Evolutionary conservation across 129 eudicot genomes (phyloP).

Genomic region (Gnaphalium uliginosum): DNA sequence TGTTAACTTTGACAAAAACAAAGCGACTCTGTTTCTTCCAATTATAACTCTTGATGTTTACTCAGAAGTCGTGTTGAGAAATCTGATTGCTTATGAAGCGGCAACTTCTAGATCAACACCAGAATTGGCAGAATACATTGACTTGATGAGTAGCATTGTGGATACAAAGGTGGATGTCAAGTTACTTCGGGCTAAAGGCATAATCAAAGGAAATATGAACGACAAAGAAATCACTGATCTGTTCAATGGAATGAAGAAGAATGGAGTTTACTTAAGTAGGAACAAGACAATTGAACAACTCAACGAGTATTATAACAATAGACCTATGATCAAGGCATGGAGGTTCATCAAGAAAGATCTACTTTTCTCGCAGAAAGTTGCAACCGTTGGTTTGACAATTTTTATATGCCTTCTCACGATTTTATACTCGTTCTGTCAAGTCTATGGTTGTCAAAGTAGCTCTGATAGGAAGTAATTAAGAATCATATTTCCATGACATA

Average conservation of each 20-base stretch:
- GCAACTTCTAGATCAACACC: slow-evolving; percentile 21
- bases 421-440: slow-evolving; percentile 45
- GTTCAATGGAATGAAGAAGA: slow-evolving; percentile 48
- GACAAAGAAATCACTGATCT: slow-evolving; percentile 33
- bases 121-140: slow-evolving; percentile 28
- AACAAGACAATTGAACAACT: slow-evolving; percentile 21
- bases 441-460: slow-evolving; percentile 38
- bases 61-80: slow-evolving; percentile 51
- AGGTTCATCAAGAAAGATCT: slow-evolving; percentile 25
- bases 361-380: slow-evolving; percentile 23
- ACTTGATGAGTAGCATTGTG: slow-evolving; percentile 53
- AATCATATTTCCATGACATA: background rate
- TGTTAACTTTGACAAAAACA: slow-evolving; percentile 16
- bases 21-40: slow-evolving; percentile 34
- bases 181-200: slow-evolving; percentile 28
- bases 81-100: slow-evolving; percentile 45
- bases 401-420: slow-evolving; percentile 21
- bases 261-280: background rate
- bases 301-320: slow-evolving; percentile 34
- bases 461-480: slow-evolving; percentile 1
- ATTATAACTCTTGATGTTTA: slow-evolving; percentile 22
- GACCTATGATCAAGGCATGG: slow-evolving; percentile 27
- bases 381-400: slow-evolving; percentile 16
- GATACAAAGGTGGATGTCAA: slow-evolving; percentile 41
- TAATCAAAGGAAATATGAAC: slow-evolving; percentile 27